Evolutionary conservation across 2,329 filamentous ascomycete genomes (phyloP).

Genomic region (Fusarium sp.): DNA sequence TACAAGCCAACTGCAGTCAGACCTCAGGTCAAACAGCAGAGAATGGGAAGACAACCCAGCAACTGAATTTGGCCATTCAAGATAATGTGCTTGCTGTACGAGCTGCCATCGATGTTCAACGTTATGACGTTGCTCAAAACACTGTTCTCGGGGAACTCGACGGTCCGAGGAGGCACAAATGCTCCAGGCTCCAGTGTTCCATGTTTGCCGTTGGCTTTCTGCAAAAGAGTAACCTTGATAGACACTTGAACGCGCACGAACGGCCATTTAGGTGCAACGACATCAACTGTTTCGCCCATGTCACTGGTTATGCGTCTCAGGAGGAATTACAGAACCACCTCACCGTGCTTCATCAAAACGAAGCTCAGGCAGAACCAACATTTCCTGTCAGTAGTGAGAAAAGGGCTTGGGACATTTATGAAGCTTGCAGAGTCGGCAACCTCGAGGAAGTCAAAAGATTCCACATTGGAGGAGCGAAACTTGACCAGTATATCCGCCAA

Average conservation of each 20-base stretch:
- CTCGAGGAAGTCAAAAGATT: neutral
- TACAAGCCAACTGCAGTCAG: accelerated
- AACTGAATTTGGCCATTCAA: accelerated
- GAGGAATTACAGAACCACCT: neutral
- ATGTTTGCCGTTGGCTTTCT: neutral
- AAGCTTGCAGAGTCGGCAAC: neutral
- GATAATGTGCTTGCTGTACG: accelerated
- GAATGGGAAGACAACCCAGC: accelerated
- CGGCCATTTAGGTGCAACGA: neutral
- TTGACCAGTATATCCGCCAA: accelerated
- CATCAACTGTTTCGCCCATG: accelerated
- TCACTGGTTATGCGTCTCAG: accelerated
- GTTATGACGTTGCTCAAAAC: neutral
- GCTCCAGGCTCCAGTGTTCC: neutral
- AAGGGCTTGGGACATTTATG: accelerated
- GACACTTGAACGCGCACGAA: accelerated
- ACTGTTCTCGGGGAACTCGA: accelerated
- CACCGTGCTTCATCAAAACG: neutral
- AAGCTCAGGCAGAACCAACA: accelerated
- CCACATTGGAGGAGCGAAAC: neutral
- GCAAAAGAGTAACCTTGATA: accelerated
- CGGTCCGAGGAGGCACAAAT: neutral
- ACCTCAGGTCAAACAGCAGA: accelerated
- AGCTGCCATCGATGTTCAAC: accelerated
- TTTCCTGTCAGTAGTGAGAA: accelerated